These are phyloP conservation scores for Cyclostephanos invisitatus DNA, from an alignment of 108 stramenopile genomes.

Conservation along the genomic window DNA sequence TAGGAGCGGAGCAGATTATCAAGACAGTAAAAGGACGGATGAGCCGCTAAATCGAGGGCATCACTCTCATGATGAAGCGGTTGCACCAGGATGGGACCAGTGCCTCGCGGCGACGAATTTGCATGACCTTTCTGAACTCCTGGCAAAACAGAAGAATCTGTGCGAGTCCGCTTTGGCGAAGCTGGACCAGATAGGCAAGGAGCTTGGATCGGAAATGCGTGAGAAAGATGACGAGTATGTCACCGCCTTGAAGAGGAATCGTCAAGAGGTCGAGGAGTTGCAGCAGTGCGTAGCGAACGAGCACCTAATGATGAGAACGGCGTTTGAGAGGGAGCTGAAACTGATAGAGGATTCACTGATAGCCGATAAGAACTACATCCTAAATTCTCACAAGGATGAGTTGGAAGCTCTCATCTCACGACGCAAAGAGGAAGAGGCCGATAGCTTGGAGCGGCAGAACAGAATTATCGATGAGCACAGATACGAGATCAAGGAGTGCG, in stretches of 20 bases:
- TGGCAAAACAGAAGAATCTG: constrained; percentile 25
- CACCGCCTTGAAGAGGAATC: constrained; percentile 41
- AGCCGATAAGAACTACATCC: constrained; percentile 20
- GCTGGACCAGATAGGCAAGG: constrained; percentile 30
- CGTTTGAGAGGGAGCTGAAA: constrained; percentile 41
- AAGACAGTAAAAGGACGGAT: constrained; percentile 18
- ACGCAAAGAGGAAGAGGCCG: constrained; percentile 28
- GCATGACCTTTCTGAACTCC: constrained; percentile 28
- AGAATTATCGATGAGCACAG: constrained; percentile 29
- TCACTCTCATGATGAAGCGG: constrained; percentile 9
- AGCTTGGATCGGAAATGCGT: constrained; percentile 33
- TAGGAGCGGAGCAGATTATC: constrained; percentile 5
- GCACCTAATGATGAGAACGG: constrained; percentile 31
- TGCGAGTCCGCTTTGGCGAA: constrained; percentile 37
- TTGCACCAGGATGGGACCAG: constrained; percentile 33
- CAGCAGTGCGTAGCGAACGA: constrained; percentile 34
- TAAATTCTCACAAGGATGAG: constrained; percentile 19
- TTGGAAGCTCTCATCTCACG: constrained; percentile 38
- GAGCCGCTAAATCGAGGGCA: constrained; percentile 2
- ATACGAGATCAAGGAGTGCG: constrained; percentile 29
- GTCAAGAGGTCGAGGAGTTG: constrained; percentile 33
- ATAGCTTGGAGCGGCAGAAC: constrained; percentile 25
- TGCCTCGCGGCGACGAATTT: constrained; percentile 27
- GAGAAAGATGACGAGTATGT: constrained; percentile 51
- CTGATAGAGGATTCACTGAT: constrained; percentile 36